Conservation (phyloP, 2,329 filamentous ascomycete genomes). For the Periconia digitata region DNA sequence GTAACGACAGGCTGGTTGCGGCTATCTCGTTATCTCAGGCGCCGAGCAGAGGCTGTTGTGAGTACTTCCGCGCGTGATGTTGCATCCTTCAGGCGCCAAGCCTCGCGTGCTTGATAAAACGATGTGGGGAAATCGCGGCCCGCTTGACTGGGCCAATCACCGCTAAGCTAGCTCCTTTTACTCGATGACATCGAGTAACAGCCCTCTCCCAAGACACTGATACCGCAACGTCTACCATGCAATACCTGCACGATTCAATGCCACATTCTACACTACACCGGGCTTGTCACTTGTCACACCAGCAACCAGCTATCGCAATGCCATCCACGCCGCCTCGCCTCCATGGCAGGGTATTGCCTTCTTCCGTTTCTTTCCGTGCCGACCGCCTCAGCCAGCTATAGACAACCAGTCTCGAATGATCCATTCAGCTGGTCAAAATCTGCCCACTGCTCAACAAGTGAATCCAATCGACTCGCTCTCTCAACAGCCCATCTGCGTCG, state of each 20-base stretch:
- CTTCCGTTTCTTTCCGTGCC: not conserved
- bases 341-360: not conserved
- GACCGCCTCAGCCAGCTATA: not conserved
- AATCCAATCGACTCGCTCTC: conserved; percentile 16
- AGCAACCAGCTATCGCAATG: too few relatives aligned
- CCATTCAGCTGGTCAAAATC: conserved; percentile 22
- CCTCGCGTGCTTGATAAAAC: not conserved
- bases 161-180: not conserved
- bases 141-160: not conserved
- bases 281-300: too few relatives aligned
- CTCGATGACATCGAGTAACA: conserved; percentile 1
- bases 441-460: conserved; percentile 25
- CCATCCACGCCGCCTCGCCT: not conserved
- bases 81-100: not conserved
- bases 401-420: conserved; percentile 21
- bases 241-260: not conserved
- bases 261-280: too few relatives aligned
- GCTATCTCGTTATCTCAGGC: not conserved
- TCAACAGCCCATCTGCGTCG: conserved; percentile 5
- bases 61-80: not conserved
- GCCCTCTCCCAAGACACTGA: too few relatives aligned
- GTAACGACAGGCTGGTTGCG: not conserved
- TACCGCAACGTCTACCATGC: too few relatives aligned
- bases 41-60: too few relatives aligned
- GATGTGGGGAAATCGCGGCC: conserved; percentile 1